A percentile compares a stretch with the other conserved stretches of the same genome.
These are phyloP conservation scores for Hemerocallis citrina DNA, from an alignment of 106 monocot genomes.

Conservation along the genomic window DNA sequence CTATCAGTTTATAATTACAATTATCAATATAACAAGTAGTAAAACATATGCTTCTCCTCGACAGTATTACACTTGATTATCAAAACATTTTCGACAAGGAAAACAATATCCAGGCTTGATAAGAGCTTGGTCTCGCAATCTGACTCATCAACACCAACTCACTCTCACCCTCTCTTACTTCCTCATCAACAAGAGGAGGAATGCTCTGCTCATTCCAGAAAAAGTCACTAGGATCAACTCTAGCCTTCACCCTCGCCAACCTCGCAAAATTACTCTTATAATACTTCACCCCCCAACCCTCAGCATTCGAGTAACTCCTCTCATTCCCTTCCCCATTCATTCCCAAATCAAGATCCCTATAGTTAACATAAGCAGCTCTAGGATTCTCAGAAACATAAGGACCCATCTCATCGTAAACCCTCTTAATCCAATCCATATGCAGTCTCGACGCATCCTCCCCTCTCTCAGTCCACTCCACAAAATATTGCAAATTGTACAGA, in stretches of 20 bases:
- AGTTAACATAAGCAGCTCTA: slow-evolving; percentile 19
- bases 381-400: slow-evolving; percentile 23
- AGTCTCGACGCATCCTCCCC: neutral
- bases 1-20: too few species aligned
- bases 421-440: slow-evolving; percentile 9
- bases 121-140: too few species aligned
- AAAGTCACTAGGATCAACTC: slow-evolving; percentile 11
- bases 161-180: neutral
- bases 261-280: slow-evolving; percentile 16
- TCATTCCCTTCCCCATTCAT: neutral
- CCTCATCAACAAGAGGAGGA: slow-evolving; percentile 7
- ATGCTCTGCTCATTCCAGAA: slow-evolving; percentile 19
- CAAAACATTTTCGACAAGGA: too few species aligned
- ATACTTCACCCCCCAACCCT: slow-evolving; percentile 11
- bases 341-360: slow-evolving; percentile 28
- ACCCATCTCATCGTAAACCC: slow-evolving; percentile 12
- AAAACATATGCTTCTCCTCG: too few species aligned
- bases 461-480: slow-evolving; percentile 9
- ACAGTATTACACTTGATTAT: too few species aligned
- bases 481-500: slow-evolving; percentile 21
- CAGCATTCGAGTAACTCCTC: slow-evolving; percentile 5
- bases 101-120: too few species aligned
- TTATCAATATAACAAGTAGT: too few species aligned
- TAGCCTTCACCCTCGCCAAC: slow-evolving; percentile 7
- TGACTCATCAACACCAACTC: too few species aligned